Evolutionary conservation across 768 basidiomycete genomes (phyloP), one percentile per base, ranked within the genome.

Genomic region (Pulveroboletus sp.): DNA sequence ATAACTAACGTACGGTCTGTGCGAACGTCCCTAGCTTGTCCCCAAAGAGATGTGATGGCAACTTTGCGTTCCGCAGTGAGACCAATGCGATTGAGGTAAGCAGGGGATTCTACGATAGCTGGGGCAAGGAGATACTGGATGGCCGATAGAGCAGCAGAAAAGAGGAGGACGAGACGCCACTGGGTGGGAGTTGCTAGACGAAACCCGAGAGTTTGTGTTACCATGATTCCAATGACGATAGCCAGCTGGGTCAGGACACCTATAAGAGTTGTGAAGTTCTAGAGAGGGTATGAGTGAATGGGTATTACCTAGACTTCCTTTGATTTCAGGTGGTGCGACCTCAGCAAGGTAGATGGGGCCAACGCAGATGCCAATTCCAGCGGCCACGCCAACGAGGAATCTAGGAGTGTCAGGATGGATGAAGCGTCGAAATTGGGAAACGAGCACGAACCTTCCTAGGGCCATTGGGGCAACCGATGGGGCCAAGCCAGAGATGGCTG

Each of bases 341-440:
- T 94, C 90, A 5, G 87, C 76, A n/a, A 95, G 74, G 67, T 82
- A 94, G 31, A 94, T 77, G 10, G 94, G 94, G 4, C 81, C 80
- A n/a, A 90, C 80, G 55, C 87, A 88, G 7, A 90, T 66, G 31
- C 85, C 85, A 47, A 89, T 61, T 34, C 89, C 87, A 35, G 86
- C 80, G 24, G 81, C 84, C 16, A 85, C 56, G n/a, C 90, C 86
- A 10, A 84, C 78, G 27, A 88, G 58, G 49, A 84, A 72, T 58
- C 86, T 87, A 53, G 46, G 47, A 40, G 43, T 27, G 40, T 48
- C 29, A 40, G 40, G 20, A 40, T 29, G 42, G 48, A 24, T 51
- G 32, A 17, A n/a, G 35, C 6, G 12, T 16, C 25, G 16, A 45
- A 34, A 40, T 16, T 51, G 13, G 21, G 19, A 33, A 5, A 43